Evolutionary conservation across 192 early-diverging fungal genomes (phyloP), one percentile per base, ranked within the genome.

Genomic region (Podochytrium sp.): DNA sequence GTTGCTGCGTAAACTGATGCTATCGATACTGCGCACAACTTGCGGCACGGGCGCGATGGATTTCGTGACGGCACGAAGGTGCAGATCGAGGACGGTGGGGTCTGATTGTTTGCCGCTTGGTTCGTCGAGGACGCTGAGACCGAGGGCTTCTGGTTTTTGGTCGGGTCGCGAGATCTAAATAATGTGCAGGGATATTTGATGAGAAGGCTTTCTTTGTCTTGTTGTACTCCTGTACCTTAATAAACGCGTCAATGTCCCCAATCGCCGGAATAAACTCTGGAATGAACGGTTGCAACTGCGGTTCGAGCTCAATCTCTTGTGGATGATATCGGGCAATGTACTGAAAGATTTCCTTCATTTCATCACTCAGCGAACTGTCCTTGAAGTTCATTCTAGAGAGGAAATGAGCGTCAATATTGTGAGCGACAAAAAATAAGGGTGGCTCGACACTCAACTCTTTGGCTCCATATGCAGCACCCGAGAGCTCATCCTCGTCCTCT

Each of bases 241-340:
- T 85, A 56, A 89, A 87, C 5, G 88, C 86, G 53, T 89, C 88
- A 78, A 89, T 87, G 67, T 89, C 88, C 14, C 88, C 88, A 49
- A 89, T 86, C 3, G 85, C 80, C 2, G 88, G 87, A 59, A 89
- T 86, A 56, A 72, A 87, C 47, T 89, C 88, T 10, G 88, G 88
- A 25, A 89, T 72, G 61, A 89, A 89, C 5, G 83, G 76, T 60
- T 84, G 80, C 16, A 89, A 51, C 59, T 81, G 65, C 1, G 83
- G 76, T 29, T 89, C 85, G 16, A 89, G 73, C 12, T 89, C 87
- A 1, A 76, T 76, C 32, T 89, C 81, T 32, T 86, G 79, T 32
- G 87, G 87, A 71, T 77, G 77, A 64, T 84, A 89, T 35, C 78
- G 75, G 2, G 47, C 38, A 47, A 89, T 83, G 65, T 81, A 87